Base-by-base conservation (phyloP, 352 stramenopile genomes). In the Pythium phragmitis region DNA sequence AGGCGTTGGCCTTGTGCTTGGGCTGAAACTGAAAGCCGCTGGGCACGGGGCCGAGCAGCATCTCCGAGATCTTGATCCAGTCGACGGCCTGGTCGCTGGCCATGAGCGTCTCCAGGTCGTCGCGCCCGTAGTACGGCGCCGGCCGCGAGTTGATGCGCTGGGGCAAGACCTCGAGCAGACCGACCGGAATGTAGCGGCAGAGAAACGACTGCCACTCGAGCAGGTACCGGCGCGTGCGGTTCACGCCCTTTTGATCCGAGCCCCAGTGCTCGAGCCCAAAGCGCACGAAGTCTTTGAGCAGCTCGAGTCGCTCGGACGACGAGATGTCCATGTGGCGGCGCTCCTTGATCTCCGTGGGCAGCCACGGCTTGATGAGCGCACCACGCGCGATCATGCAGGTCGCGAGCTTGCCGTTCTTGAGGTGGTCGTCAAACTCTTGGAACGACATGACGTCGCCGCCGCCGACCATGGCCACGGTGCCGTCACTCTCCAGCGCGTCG, bases 261-360 rank as follows among this genome's bases (percentile, higher is more conserved):
- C 98, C 98, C 97, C 97, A 99, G 80, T 99, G 97, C 67, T 99
- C 97, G 26, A 99, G 74, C 13, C 98, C 98, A 73, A 98, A 99
- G 23, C 89, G 88, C 41, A 97, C 88, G 80, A 99, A 99, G 53
- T 98, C 85, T 67, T 98, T 97, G 23, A 99, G 76, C 63, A 99
- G 92, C 57, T 99, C 97, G 9, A 99, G 72, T 6, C 98, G 80
- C 68, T 99, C 97, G 2, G 85, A 90, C 5, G 97, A 85, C 17
- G 92, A 98, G 59, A 99, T 99, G 76, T 99, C 97, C 78, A 79
- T 98, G 73, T 99, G 86, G 23, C 96, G 80, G 30, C 94, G 80
- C 75, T 99, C 97, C 74, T 99, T 99, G 60, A 99, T 99, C 76
- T 99, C 98, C 0, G 83, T 99, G 6, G 94, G 95, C 39, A 99